A percentile compares a stretch with the other conserved stretches of the same genome.
Conservation (phyloP, 306 rosid species). For the Cotoneaster glaucophyllus region DNA sequence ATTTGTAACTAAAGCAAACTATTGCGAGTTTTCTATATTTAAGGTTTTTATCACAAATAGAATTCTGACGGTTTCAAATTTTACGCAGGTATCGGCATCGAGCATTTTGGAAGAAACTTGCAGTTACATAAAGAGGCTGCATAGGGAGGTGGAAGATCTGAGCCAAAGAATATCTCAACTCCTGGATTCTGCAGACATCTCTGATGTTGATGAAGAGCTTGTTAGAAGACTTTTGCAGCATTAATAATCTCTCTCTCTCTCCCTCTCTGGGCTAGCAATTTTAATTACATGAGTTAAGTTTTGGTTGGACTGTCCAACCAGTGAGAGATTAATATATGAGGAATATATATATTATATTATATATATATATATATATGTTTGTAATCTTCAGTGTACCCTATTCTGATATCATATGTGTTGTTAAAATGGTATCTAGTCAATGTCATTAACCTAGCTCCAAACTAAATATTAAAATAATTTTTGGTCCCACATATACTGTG, state of each 20-base stretch:
- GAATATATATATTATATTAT: neutral
- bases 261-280: neutral
- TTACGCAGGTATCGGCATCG: slow-evolving; percentile 19
- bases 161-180: slow-evolving; percentile 31
- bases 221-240: slow-evolving; percentile 13
- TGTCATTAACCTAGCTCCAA: neutral
- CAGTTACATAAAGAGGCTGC: slow-evolving; percentile 33
- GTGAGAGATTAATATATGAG: neutral
- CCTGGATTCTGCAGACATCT: slow-evolving; percentile 24
- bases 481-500: slow-evolving; percentile 4
- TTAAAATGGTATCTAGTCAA: neutral
- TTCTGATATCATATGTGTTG: neutral
- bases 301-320: slow-evolving; percentile 4
- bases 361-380: too few species aligned
- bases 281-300: neutral
- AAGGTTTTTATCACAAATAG: neutral
- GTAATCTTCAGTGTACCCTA: neutral
- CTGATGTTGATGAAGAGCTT: slow-evolving; percentile 17
- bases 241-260: slow-evolving; percentile 1
- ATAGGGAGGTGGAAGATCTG: slow-evolving; percentile 30
- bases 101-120: slow-evolving; percentile 34
- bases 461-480: neutral
- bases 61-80: neutral
- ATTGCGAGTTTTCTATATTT: neutral
- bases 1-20: neutral